Evolutionary conservation across 139 green algal species (phyloP), one percentile per base, ranked within the genome.

Genomic region (Mesostigma viride): DNA sequence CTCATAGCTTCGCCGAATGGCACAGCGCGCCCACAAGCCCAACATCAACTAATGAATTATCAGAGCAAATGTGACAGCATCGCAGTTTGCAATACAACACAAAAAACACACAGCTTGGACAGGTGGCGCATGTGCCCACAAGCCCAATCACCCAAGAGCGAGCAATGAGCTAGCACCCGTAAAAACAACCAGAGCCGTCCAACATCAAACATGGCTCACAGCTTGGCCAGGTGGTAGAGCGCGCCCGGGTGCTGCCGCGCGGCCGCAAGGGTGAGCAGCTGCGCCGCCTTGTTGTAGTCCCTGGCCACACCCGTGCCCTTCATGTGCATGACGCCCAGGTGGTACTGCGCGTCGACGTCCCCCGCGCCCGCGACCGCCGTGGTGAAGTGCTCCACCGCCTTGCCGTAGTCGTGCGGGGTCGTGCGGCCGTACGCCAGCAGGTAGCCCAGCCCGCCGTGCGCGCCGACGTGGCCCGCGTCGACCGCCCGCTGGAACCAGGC

Each of bases 181-280:
- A 14, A 53, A 53, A 53, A 53, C 40, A 53, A 53, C 40, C 14
- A 24, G 40, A 17, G 14, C 14, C 40, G 14, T 14, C 14, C 14
- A 17, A 17, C 40, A 53, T 14, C 40, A 24, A 24, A 17, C 17
- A 53, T 53, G 17, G 40, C 40, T 53, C 17, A 53, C 82, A 97
- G 85, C 76, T 94, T 84, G 22, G 90, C 92, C 8, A 89, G 74
- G 74, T 95, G 92, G 81, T 96, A 96, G 70, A 84, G 75, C n/a
- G 87, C 87, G 58, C 91, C 79, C 22, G 85, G 22, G 74, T 96
- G 85, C 2, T 88, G 87, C 2, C 51, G 44, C 2, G 75, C 58
- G 2, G 67, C 70, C 24, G 83, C 82, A 0, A 36, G 24, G 3
- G 57, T 64, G 56, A 94, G 86, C 60, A 82, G 79, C 26, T 76